Conservation (phyloP, 768 basidiomycete species). For the Pulveroboletus sp. region DNA sequence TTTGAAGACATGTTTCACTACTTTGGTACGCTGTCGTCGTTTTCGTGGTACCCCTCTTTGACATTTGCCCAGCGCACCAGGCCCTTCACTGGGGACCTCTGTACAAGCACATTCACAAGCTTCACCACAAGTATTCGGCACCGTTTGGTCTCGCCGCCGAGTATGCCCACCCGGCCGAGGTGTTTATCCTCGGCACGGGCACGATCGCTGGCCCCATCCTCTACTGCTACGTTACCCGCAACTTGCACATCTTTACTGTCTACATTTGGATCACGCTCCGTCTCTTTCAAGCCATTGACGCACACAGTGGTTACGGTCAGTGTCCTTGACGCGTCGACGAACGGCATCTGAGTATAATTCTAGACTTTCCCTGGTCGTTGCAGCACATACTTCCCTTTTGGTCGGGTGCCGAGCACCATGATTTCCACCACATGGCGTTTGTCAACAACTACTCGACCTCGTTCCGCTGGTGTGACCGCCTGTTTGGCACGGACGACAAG, state of each 20-base stretch:
- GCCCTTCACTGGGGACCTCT: slow-evolving; percentile 80
- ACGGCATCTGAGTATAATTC: not conserved
- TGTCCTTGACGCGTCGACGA: slow-evolving; percentile 7
- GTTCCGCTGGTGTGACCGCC: slow-evolving; percentile 90
- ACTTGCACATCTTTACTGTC: slow-evolving; percentile 88
- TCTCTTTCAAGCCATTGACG: slow-evolving; percentile 95
- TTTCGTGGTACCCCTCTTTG: not conserved
- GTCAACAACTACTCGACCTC: slow-evolving; percentile 91
- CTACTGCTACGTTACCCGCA: slow-evolving; percentile 70
- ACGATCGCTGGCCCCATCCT: slow-evolving; percentile 87
- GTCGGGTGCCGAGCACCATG: slow-evolving; percentile 97
- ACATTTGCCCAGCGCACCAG: slow-evolving; percentile 65
- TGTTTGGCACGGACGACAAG: slow-evolving; percentile 89
- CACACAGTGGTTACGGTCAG: slow-evolving; percentile 93
- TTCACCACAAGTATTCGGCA: slow-evolving; percentile 96
- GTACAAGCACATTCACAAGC: slow-evolving; percentile 93
- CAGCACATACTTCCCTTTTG: slow-evolving; percentile 92
- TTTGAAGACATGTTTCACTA: slow-evolving; percentile 98
- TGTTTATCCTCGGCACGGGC: slow-evolving; percentile 90
- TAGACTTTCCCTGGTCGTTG: slow-evolving; percentile 97
- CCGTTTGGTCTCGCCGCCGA: slow-evolving; percentile 98
- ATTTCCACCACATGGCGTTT: slow-evolving; percentile 98
- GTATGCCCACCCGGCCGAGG: slow-evolving; percentile 96
- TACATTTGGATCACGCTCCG: slow-evolving; percentile 93
- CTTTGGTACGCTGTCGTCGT: slow-evolving; percentile 49